A percentile compares a stretch with the other conserved stretches of the same genome.
phyloP scores from a whole-genome alignment of 2,329 filamentous ascomycete genomes.

The Penicillium sp. region DNA sequence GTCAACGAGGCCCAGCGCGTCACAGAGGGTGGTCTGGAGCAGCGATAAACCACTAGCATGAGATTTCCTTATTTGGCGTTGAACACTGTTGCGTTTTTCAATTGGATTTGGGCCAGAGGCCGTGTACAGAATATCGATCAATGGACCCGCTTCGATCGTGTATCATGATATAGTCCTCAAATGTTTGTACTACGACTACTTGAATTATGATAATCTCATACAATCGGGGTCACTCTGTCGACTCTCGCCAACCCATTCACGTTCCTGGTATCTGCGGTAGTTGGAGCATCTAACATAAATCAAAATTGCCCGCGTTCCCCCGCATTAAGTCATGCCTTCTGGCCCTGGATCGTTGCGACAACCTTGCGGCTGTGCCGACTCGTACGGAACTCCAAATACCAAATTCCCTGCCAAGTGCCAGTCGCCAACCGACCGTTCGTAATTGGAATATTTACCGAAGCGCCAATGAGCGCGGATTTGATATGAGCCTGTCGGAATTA shows the following conservation, averaged over 20 bases:
- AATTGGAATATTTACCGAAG: constrained; percentile 89
- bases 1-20: constrained; percentile 61
- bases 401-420: constrained; percentile 72
- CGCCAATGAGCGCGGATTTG: constrained; percentile 85
- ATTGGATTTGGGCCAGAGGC: constrained; percentile 30
- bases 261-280: background rate
- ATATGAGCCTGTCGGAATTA: constrained; percentile 72
- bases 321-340: constrained; percentile 53
- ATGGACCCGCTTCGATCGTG: constrained; percentile 27
- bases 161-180: constrained; percentile 12
- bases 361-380: constrained; percentile 76
- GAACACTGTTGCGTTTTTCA: constrained; percentile 32
- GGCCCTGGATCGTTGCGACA: constrained; percentile 91
- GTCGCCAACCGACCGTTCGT: constrained; percentile 75
- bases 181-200: constrained; percentile 7
- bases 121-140: constrained; percentile 41
- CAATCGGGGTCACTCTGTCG: constrained; percentile 3
- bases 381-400: constrained; percentile 87
- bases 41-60: constrained; percentile 53
- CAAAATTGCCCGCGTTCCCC: constrained; percentile 18
- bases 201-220: constrained; percentile 6
- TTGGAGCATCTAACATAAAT: constrained; percentile 2
- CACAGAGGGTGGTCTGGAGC: constrained; percentile 60
- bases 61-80: constrained; percentile 39
- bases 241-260: background rate